Evolutionary conservation across 305 asterid species (phyloP), one percentile per base, ranked within the genome.

Genomic region (Andrographis paniculata): DNA sequence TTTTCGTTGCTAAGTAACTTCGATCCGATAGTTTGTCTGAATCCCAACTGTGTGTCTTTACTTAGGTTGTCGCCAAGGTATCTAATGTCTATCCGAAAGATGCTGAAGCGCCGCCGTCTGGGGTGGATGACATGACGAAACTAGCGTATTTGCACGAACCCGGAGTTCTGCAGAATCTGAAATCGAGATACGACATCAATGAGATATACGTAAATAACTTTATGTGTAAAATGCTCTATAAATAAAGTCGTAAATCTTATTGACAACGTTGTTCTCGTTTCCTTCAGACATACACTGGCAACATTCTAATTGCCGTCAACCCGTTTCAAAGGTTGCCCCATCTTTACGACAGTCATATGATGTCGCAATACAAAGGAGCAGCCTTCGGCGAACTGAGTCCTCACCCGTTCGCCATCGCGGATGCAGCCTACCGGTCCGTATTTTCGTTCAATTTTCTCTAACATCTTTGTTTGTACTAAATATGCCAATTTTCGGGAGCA

Each of bases 51-150:
- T n/a, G n/a, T n/a, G n/a, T n/a, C n/a, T 55, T 55, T 64, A 61
- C 65, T 53, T 84, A 84, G 95, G 82, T 84, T 58, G 79, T 71
- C 62, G 87, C 63, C 18, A 76, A 76, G 67, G 66, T 80, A 52
- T 61, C 87, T 13, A 70, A 71, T 64, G 79, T 70, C 53, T 79
- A 82, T 20, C 79, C 93, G 31, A 85, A 82, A 67, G 95, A 85
- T 71, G 65, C 80, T 8, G 95, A 82, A 61, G 82, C 89, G 46
- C 95, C 95, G 20, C 78, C 87, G 0, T 85, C 85, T 16, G 95
- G 95, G 45, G 95, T 82, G 57, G 95, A 85, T 72, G 95, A 85
- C 57, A 85, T 85, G 95, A 85, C 95, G 41, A 85, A 82, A 76
- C 60, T 85, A 70, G 94, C 95, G 7, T 85, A 85, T 72, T 73